phyloP scores from a whole-genome alignment of 192 early-diverging fungal genomes.

The Gonapodya sp. region DNA sequence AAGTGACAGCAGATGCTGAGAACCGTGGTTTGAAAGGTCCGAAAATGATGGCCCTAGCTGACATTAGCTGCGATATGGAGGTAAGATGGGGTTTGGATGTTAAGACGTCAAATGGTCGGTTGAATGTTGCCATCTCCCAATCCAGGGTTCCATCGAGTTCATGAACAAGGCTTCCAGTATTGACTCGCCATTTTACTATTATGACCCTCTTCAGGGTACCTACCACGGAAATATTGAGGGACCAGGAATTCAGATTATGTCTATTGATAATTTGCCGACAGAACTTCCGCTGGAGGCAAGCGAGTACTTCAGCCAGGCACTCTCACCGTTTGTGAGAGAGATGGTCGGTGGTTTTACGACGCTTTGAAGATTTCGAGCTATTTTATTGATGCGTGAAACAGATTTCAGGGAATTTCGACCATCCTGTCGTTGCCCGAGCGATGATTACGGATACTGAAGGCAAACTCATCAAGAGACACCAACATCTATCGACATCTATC shows the following conservation, averaged over 20 bases:
- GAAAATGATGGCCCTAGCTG: conserved; percentile 70
- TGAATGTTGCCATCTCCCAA: neutral
- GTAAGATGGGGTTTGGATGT: conserved; percentile 24
- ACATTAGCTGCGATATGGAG: conserved; percentile 89
- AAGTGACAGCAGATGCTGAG: conserved; percentile 54
- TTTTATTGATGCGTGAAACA: conserved; percentile 25
- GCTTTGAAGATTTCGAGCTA: conserved; percentile 2
- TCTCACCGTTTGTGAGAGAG: conserved; percentile 72
- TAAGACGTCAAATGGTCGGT: neutral
- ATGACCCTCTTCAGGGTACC: conserved; percentile 63
- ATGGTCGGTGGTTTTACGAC: conserved; percentile 39
- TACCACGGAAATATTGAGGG: conserved; percentile 69
- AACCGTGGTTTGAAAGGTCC: conserved; percentile 38
- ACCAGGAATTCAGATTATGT: conserved; percentile 89
- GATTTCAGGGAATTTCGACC: conserved; percentile 41
- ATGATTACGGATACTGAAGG: conserved; percentile 65
- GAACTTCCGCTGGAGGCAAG: conserved; percentile 93
- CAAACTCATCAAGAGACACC: conserved; percentile 42
- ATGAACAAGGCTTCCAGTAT: conserved; percentile 83
- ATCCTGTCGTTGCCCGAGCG: conserved; percentile 65
- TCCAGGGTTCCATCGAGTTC: conserved; percentile 85
- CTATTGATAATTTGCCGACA: conserved; percentile 92
- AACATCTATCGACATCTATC: conserved; percentile 25
- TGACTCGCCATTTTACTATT: conserved; percentile 83
- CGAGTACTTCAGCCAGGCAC: conserved; percentile 77